phyloP scores from a whole-genome alignment of 768 basidiomycete genomes.

The Phanerochaete carnosa region DNA sequence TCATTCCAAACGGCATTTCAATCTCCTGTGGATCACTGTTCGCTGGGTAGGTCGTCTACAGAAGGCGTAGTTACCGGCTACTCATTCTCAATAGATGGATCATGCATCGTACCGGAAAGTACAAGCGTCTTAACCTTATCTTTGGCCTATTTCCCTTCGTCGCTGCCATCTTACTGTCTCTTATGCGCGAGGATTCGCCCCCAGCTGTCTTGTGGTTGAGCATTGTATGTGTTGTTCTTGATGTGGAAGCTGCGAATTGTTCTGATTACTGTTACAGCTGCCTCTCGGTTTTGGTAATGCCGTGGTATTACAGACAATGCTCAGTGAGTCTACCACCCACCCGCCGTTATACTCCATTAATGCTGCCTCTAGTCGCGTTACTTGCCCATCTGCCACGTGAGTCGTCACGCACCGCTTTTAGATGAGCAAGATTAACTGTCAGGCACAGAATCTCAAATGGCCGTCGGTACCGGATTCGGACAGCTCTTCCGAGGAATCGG shows the following conservation, averaged over 20 bases:
- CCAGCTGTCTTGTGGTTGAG: slow-evolving; percentile 54
- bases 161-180: slow-evolving; percentile 45
- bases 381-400: slow-evolving; percentile 61
- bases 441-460: slow-evolving; percentile 52
- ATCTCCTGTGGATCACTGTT: slow-evolving; percentile 64
- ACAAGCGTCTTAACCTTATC: slow-evolving; percentile 55
- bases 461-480: slow-evolving; percentile 66
- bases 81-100: slow-evolving; percentile 37
- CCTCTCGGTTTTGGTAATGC: slow-evolving; percentile 76
- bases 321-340: slow-evolving; percentile 41
- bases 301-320: slow-evolving; percentile 65
- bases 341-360: not conserved
- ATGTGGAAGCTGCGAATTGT: not conserved
- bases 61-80: not conserved
- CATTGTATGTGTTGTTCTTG: slow-evolving; percentile 41
- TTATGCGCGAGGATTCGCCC: slow-evolving; percentile 48
- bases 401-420: slow-evolving; percentile 8
- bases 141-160: slow-evolving; percentile 65
- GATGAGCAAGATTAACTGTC: not conserved
- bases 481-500: slow-evolving; percentile 65
- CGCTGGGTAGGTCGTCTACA: slow-evolving; percentile 41
- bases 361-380: slow-evolving; percentile 48
- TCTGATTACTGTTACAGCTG: slow-evolving; percentile 34
- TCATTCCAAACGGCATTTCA: slow-evolving; percentile 58
- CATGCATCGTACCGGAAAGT: slow-evolving; percentile 63